Base-by-base conservation (phyloP, 164 flowering plant species). In the Chimonanthus praecox region DNA sequence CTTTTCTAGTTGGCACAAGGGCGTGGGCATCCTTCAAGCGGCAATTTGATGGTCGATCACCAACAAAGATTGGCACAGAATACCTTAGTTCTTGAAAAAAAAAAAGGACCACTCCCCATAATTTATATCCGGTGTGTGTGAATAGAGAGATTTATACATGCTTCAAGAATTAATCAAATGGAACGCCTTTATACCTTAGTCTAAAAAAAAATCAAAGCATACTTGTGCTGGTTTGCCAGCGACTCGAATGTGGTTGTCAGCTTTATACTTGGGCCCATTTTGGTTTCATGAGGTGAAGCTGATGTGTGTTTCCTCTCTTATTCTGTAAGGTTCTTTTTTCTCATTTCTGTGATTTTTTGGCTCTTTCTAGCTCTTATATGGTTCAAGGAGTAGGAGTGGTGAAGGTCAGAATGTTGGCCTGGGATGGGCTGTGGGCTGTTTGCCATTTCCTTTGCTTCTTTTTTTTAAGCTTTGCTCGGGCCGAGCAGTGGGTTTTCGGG, bases 281-380 rank as follows among this genome's bases (percentile, higher is more conserved):
- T 88, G 85, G 88, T 85, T 71, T 85, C 87, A 33, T 87, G 81
- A 81, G 83, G 43, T 73, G 77, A 72, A 80, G 45, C 70, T n/a
- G 16, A 58, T 48, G 16, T 54, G 8, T 54, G 16, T 13, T 10
- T 10, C 16, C 60, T 54, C 16, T n/a, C 60, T 69, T 46, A 64
- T 2, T 33, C 7, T 73, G 33, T 48, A 4, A 7, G 74, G 63
- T 61, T 7, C 10, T 33, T 8, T 10, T 45, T 66, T 1, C 4
- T 45, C 16, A 4, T 9, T 45, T 13, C 15, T 16, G 1, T 66
- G 9, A 15, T 54, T 21, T 45, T 69, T 9, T 69, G 8, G 33
- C 47, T 10, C 49, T 51, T 63, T 18, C 44, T 18, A 63, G 44
- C 8, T 63, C 8, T 18, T 63, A 16, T 18, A 21, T 69, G 71